phyloP scores from a whole-genome alignment of 2,329 filamentous ascomycete species.

The Penicillium sp. region DNA sequence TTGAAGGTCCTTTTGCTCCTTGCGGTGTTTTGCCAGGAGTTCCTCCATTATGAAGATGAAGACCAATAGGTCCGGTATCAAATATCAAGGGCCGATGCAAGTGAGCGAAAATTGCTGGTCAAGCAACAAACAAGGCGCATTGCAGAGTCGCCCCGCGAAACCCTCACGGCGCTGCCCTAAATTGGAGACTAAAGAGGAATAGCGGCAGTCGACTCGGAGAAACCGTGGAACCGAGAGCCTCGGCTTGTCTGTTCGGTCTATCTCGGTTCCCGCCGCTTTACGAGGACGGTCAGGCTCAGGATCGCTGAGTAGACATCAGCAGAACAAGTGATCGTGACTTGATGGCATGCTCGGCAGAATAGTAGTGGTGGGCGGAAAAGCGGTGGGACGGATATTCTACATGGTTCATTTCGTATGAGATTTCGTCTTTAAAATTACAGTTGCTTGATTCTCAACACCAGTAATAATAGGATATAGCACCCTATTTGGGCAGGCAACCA shows the following conservation, averaged over 20 bases:
- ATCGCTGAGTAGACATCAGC: too few relatives aligned
- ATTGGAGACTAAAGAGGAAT: constrained; percentile 18
- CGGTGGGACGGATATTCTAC: too few relatives aligned
- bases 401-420: too few relatives aligned
- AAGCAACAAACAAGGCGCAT: constrained; percentile 6
- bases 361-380: too few relatives aligned
- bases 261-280: too few relatives aligned
- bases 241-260: constrained; percentile 24
- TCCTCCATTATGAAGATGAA: constrained; percentile 58
- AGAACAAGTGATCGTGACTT: too few relatives aligned
- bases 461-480: too few relatives aligned
- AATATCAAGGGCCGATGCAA: constrained; percentile 1
- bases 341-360: too few relatives aligned
- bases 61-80: not conserved
- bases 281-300: too few relatives aligned
- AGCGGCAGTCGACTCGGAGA: constrained; percentile 5
- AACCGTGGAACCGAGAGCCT: constrained; percentile 23
- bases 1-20: constrained; percentile 83
- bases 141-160: constrained; percentile 28
- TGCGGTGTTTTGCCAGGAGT: constrained; percentile 73
- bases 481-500: too few relatives aligned
- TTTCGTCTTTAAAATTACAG: too few relatives aligned
- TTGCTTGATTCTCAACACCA: too few relatives aligned
- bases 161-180: constrained; percentile 29
- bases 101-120: not conserved